phyloP scores from a whole-genome alignment of 2,329 filamentous ascomycete species.

The Kalmusia sp. region DNA sequence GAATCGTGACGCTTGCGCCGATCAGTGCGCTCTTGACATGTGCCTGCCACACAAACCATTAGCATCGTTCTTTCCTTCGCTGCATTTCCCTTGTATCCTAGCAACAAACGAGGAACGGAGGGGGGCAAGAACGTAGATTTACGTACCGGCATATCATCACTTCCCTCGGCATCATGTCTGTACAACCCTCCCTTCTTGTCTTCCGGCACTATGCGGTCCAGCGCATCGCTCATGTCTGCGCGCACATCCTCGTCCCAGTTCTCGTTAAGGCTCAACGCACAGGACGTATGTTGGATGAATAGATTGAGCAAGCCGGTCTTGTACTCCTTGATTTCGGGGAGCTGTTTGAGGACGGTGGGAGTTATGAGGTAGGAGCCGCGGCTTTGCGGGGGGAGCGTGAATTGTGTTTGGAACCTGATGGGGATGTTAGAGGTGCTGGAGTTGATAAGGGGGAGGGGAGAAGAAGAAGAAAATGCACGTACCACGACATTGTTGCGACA shows the following conservation, averaged over 20 bases:
- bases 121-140: neutral
- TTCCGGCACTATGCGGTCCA: conserved; percentile 88
- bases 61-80: conserved; percentile 3
- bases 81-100: neutral
- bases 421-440: conserved; percentile 1
- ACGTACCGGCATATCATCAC: conserved; percentile 89
- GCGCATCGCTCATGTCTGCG: conserved; percentile 89
- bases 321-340: conserved; percentile 84
- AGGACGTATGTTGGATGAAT: conserved; percentile 95
- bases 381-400: conserved; percentile 77
- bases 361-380: conserved; percentile 92
- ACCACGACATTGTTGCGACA: conserved; percentile 46
- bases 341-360: conserved; percentile 69
- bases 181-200: conserved; percentile 73
- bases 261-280: conserved; percentile 90
- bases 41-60: conserved; percentile 59
- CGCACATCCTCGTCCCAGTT: conserved; percentile 89
- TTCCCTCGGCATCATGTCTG: conserved; percentile 83
- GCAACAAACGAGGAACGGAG: neutral
- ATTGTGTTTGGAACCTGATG: conserved; percentile 73
- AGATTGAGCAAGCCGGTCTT: conserved; percentile 78
- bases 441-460: neutral
- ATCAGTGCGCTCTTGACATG: conserved; percentile 93
- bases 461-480: conserved; percentile 4
- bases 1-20: conserved; percentile 87